A percentile compares a stretch with the other conserved stretches of the same genome.
These are phyloP conservation scores for Pythium brachiatum DNA, from an alignment of 352 stramenopile genomes.

Conservation along the genomic window DNA sequence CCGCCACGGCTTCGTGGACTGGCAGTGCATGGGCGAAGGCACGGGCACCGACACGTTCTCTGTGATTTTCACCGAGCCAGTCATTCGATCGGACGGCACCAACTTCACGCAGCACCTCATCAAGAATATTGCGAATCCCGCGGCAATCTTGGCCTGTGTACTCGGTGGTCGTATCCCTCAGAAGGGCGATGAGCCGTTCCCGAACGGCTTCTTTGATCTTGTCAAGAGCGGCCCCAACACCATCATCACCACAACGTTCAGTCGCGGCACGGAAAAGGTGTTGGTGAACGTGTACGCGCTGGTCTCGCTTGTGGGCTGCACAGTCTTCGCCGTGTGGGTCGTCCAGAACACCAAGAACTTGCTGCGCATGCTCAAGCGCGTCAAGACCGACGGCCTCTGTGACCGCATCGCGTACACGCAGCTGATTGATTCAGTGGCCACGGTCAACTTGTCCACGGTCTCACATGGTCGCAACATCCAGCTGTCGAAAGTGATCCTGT, in stretches of 20 bases:
- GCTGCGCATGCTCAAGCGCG: slow-evolving; percentile 1
- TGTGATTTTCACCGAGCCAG: slow-evolving; percentile 1
- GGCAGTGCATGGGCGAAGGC: slow-evolving; percentile 13
- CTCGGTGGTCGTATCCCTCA: slow-evolving; percentile 18
- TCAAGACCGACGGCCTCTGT: slow-evolving; percentile 3
- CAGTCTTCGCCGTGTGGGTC: slow-evolving; percentile 13
- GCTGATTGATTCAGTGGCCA: slow-evolving; percentile 4
- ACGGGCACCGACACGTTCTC: slow-evolving; percentile 10
- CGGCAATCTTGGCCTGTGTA: slow-evolving; percentile 14
- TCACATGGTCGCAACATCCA: slow-evolving; percentile 17
- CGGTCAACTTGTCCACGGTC: slow-evolving; percentile 11
- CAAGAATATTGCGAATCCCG: not conserved
- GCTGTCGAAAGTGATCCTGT: slow-evolving; percentile 10
- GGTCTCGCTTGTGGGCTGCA: slow-evolving; percentile 10
- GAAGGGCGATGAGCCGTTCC: slow-evolving; percentile 9
- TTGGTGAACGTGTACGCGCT: slow-evolving; percentile 21
- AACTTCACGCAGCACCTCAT: not conserved
- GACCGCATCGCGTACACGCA: slow-evolving; percentile 9
- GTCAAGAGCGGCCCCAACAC: slow-evolving; percentile 16
- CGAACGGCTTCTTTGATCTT: slow-evolving; percentile 18
- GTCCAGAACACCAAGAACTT: slow-evolving; percentile 7
- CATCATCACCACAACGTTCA: slow-evolving; percentile 21
- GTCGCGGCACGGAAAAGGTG: slow-evolving; percentile 15
- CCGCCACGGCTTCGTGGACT: slow-evolving; percentile 12
- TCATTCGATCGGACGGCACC: not conserved